Evolutionary conservation across 2,329 filamentous ascomycete genomes (phyloP).

Genomic region (Alternaria brassicicola): DNA sequence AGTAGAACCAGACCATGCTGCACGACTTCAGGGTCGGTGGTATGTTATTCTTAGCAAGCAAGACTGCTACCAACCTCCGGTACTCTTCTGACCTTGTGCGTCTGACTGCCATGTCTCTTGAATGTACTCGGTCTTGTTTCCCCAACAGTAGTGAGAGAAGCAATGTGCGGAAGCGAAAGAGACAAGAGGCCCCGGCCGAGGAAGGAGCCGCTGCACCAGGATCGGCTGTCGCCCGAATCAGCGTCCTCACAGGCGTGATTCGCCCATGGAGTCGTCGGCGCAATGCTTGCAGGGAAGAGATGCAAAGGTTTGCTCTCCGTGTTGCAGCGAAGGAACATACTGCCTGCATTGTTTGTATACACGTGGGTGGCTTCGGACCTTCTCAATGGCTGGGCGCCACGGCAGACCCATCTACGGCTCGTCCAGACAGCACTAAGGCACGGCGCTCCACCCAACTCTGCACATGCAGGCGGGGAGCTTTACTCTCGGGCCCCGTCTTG

Average conservation of each 20-base stretch:
- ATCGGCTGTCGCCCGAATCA: neutral
- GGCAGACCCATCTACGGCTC: conserved; percentile 15
- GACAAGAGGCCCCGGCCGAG: neutral
- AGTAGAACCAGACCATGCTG: neutral
- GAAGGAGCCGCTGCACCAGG: neutral
- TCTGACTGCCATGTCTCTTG: neutral
- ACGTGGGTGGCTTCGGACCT: conserved; percentile 22
- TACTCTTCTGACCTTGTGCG: no score
- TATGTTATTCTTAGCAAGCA: neutral
- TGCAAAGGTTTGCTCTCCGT: conserved; percentile 10
- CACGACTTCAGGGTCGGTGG: neutral
- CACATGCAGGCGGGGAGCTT: conserved; percentile 20
- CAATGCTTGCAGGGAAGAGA: neutral
- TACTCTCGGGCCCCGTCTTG: conserved; percentile 4
- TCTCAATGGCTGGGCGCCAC: conserved; percentile 26
- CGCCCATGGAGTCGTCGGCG: neutral
- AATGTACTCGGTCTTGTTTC: no score
- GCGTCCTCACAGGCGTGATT: neutral
- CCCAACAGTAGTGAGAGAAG: neutral
- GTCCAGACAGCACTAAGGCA: conserved; percentile 10
- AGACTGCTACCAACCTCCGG: neutral
- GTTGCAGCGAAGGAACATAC: conserved; percentile 12
- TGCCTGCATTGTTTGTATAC: conserved; percentile 15
- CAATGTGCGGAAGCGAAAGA: neutral
- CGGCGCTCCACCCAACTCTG: conserved; percentile 19